These are phyloP conservation scores for Cladophialophora bantiana DNA, from an alignment of 2,329 filamentous ascomycete genomes.

Conservation along the genomic window DNA sequence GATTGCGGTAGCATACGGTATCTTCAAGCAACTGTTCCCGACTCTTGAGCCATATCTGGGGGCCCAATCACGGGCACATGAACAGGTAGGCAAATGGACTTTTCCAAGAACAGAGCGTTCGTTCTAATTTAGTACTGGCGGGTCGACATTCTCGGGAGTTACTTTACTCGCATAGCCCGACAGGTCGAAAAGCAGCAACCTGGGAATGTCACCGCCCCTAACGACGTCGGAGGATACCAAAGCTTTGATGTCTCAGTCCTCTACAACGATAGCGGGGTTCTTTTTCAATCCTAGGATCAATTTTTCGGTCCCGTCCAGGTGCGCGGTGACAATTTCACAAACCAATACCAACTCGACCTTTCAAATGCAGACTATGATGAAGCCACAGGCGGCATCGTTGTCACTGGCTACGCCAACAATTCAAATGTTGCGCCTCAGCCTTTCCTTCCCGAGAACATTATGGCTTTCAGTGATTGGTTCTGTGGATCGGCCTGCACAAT, in stretches of 20 bases:
- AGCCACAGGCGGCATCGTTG: slow-evolving; percentile 41
- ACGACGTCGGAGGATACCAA: not conserved
- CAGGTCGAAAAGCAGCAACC: slow-evolving; percentile 2
- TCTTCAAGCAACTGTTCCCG: slow-evolving; percentile 64
- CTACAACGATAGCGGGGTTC: slow-evolving; percentile 10
- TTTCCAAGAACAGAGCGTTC: not conserved
- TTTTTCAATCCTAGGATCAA: slow-evolving; percentile 7
- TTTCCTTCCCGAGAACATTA: slow-evolving; percentile 64
- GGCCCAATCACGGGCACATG: slow-evolving; percentile 35
- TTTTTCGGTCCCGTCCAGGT: slow-evolving; percentile 16
- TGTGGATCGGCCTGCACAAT: slow-evolving; percentile 66
- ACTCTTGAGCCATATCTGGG: slow-evolving; percentile 43
- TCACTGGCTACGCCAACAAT: slow-evolving; percentile 58
- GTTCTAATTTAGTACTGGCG: not conserved
- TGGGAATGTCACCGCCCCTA: not conserved
- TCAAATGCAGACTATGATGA: slow-evolving; percentile 37
- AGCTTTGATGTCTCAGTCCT: not conserved
- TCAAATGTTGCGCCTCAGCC: slow-evolving; percentile 56
- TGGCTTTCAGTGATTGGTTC: slow-evolving; percentile 55
- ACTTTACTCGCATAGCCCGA: not conserved
- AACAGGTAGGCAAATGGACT: slow-evolving; percentile 10
- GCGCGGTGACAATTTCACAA: slow-evolving; percentile 13
- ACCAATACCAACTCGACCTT: slow-evolving; percentile 4
- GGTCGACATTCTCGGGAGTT: slow-evolving; percentile 8
- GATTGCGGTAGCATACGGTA: slow-evolving; percentile 54